Evolutionary conservation across 2,329 filamentous ascomycete genomes (phyloP), one percentile per base, ranked within the genome.

Genomic region (Nectriaceae sp.): DNA sequence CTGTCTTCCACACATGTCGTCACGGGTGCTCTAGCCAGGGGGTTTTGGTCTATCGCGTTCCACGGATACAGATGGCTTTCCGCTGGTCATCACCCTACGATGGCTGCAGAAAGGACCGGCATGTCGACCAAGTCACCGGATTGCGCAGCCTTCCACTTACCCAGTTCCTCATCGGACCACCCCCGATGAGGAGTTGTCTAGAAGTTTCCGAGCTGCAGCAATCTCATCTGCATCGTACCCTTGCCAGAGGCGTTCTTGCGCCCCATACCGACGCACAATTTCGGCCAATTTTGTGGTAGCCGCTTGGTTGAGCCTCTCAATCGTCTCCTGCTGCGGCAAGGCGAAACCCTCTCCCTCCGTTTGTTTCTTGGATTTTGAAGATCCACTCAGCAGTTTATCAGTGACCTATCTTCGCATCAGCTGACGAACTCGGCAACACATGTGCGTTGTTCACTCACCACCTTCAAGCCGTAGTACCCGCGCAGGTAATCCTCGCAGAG

Each of bases 401-500:
- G 79, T 78, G 15, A 74, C 73, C 79, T 82, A 49, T 21, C 39
- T 24, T 6, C 16, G 13, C 39, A 43, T 60, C 21, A 57, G 41
- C 29, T 15, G 15, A 19, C 8, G 4, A 16, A 24, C n/a, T 21
- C 10, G 4, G 35, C 16, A 44, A 13, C 37, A 11, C 44, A 16
- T 16, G 18, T 13, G 10, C 26, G 11, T 11, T 40, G 16, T 8
- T 11, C 21, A 62, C 80, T 62, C 70, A 91, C 87, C 69, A 92
- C 69, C 67, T 93, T 94, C 50, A 99, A 74, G 5, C 94, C 94
- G 69, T 96, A 97, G 68, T 91, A 96, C 1, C 92, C 94, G 52
- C 94, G 84, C 53, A 97, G 71, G 66, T 97, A 97, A 65, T 91
- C 85, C 60, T 97, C 89, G 64, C 94, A 97, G 44, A 99, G 80